Evolutionary conservation across 345 rosid genomes (phyloP).

Genomic region (Orychophragmus violaceus): DNA sequence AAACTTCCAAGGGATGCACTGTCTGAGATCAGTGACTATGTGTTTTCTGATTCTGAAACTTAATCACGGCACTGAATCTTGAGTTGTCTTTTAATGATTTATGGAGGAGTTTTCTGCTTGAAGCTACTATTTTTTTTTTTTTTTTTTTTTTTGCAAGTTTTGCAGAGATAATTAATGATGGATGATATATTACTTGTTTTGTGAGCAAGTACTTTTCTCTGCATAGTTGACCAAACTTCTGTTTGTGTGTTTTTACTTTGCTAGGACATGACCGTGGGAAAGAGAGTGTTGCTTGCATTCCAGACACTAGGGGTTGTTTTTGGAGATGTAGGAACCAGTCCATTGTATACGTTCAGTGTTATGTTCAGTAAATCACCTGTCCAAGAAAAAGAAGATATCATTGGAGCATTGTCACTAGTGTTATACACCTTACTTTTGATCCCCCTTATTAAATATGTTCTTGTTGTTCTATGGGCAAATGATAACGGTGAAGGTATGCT

Average conservation of each 20-base stretch:
- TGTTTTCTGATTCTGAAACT: not conserved
- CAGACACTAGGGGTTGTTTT: conserved; percentile 97
- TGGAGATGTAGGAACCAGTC: conserved; percentile 99
- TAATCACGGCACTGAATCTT: not conserved
- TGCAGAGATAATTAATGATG: not conserved
- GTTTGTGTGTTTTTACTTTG: conserved; percentile 10
- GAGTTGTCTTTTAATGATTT: not conserved
- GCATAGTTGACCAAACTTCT: not conserved
- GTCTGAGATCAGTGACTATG: not conserved
- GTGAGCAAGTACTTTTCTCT: not conserved
- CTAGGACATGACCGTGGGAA: conserved; percentile 76
- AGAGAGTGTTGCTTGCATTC: conserved; percentile 71
- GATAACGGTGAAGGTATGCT: conserved; percentile 95
- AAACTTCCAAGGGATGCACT: no score
- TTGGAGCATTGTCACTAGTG: conserved; percentile 93
- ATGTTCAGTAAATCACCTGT: conserved; percentile 91
- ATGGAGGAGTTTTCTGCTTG: not conserved
- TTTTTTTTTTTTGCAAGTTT: no score
- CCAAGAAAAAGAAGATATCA: conserved; percentile 68
- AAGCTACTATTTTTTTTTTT: not conserved
- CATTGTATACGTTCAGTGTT: conserved; percentile 87
- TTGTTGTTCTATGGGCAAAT: conserved; percentile 96
- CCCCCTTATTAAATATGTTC: conserved; percentile 85
- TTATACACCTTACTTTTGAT: conserved; percentile 83
- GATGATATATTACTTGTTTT: not conserved